Conservation (phyloP, 805 yeast genomes). For the Kodamaea fukazawae region DNA sequence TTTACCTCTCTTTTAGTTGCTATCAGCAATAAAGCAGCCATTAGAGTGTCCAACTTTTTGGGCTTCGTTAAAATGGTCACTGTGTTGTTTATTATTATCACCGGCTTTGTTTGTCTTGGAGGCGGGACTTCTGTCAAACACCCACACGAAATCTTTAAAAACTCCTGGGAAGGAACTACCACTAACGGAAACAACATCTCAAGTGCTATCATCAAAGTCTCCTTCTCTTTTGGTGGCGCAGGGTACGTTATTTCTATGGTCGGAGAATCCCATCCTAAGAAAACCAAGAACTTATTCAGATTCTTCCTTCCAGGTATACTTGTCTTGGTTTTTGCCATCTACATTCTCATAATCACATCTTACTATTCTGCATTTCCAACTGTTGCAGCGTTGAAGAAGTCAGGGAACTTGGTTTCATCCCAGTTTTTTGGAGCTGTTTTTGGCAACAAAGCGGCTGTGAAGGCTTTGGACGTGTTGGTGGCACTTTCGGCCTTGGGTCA, state of each 20-base stretch:
- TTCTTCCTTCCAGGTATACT: constrained; percentile 29
- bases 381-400: constrained; percentile 21
- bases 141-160: constrained; percentile 32
- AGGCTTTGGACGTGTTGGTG: constrained; percentile 25
- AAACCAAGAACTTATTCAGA: constrained; percentile 25
- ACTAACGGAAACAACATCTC: constrained; percentile 42
- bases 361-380: constrained; percentile 27
- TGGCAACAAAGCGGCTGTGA: constrained; percentile 22
- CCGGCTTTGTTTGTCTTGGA: constrained; percentile 36
- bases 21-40: constrained; percentile 25
- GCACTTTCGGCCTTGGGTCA: constrained; percentile 34
- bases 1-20: constrained; percentile 22
- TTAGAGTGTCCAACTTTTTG: constrained; percentile 29
- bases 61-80: constrained; percentile 37
- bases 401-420: constrained; percentile 31
- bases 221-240: constrained; percentile 45
- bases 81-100: constrained; percentile 30
- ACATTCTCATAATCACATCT: constrained; percentile 31
- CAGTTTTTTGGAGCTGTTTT: constrained; percentile 31
- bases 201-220: constrained; percentile 42
- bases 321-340: constrained; percentile 28
- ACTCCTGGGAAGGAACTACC: constrained; percentile 42
- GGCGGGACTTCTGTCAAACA: constrained; percentile 32
- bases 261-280: constrained; percentile 27
- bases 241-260: constrained; percentile 38